A percentile compares a stretch with the other conserved stretches of the same genome.
These are phyloP conservation scores for Mycena capillaripes DNA, from an alignment of 768 basidiomycete species.

Conservation along the genomic window DNA sequence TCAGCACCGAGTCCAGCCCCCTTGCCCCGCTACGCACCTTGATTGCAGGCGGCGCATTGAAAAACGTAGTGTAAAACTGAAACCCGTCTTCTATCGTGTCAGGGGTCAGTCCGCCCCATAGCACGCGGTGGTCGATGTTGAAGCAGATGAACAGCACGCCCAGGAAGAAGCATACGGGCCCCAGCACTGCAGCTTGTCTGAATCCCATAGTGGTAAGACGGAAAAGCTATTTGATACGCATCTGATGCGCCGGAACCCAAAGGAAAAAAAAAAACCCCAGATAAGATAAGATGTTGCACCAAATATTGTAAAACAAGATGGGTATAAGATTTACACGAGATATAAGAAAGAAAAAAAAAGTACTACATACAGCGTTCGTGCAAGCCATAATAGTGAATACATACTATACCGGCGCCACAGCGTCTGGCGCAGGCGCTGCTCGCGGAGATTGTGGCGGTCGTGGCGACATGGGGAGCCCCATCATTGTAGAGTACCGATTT, in stretches of 20 bases:
- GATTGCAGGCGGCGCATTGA: slow-evolving; percentile 92
- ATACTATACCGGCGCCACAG: slow-evolving; percentile 10
- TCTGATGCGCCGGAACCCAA: slow-evolving; percentile 4
- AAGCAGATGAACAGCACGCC: slow-evolving; percentile 89
- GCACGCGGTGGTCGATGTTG: slow-evolving; percentile 88
- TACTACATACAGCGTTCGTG: slow-evolving; percentile 12
- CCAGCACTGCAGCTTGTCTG: slow-evolving; percentile 89
- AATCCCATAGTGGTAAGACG: slow-evolving; percentile 79
- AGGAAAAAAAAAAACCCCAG: background rate
- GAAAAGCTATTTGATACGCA: background rate
- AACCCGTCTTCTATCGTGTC: slow-evolving; percentile 81
- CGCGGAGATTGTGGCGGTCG: slow-evolving; percentile 62
- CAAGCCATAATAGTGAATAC: background rate
- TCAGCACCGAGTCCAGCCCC: background rate
- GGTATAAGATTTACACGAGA: slow-evolving; percentile 22
- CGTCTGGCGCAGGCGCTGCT: background rate
- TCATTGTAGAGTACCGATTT: slow-evolving; percentile 74
- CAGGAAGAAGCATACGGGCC: slow-evolving; percentile 91
- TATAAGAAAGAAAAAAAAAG: background rate
- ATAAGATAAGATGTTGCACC: slow-evolving; percentile 15
- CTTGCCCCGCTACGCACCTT: slow-evolving; percentile 71
- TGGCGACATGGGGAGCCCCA: slow-evolving; percentile 66
- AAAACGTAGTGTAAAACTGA: slow-evolving; percentile 94
- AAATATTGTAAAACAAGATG: slow-evolving; percentile 11
- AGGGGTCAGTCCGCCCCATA: slow-evolving; percentile 78